These are phyloP conservation scores for Edaphochlamys debaryana DNA, from an alignment of 139 green algal species.

Conservation along the genomic window DNA sequence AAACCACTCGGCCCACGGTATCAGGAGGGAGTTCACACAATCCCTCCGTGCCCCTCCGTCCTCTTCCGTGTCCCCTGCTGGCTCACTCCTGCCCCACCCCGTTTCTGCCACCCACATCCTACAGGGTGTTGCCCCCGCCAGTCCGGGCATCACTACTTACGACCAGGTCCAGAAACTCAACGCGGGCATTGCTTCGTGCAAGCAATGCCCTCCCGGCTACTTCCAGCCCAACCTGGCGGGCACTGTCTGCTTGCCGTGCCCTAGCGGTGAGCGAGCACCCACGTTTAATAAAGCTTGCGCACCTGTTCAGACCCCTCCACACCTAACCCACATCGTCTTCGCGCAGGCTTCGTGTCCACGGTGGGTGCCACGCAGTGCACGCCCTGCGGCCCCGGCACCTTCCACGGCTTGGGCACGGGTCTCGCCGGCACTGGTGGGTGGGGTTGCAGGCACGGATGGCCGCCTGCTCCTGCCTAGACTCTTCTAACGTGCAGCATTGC, in stretches of 20 bases:
- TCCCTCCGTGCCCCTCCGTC: too few species aligned
- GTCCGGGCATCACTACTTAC: not conserved
- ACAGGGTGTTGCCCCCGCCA: not conserved
- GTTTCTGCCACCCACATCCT: not conserved
- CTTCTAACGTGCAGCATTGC: too few species aligned
- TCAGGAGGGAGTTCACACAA: too few species aligned
- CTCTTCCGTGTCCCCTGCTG: too few species aligned
- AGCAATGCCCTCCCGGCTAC: constrained; percentile 22
- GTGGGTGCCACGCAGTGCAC: not conserved
- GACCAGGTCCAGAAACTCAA: constrained; percentile 1
- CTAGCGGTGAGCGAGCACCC: not conserved
- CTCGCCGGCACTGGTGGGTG: too few species aligned
- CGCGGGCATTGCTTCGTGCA: not conserved
- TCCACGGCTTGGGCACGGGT: constrained; percentile 3
- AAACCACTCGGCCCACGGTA: too few species aligned
- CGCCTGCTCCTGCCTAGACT: not conserved
- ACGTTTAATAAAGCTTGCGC: not conserved
- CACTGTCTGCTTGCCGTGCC: constrained; percentile 29
- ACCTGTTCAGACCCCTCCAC: not conserved
- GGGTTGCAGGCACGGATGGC: not conserved
- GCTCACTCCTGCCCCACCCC: too few species aligned
- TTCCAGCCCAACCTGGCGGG: constrained; percentile 34
- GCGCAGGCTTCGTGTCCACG: constrained; percentile 12
- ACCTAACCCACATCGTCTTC: not conserved
- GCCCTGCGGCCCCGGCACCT: constrained; percentile 23